phyloP scores from a whole-genome alignment of 345 rosid genomes.

The Rhizophora mangle region DNA sequence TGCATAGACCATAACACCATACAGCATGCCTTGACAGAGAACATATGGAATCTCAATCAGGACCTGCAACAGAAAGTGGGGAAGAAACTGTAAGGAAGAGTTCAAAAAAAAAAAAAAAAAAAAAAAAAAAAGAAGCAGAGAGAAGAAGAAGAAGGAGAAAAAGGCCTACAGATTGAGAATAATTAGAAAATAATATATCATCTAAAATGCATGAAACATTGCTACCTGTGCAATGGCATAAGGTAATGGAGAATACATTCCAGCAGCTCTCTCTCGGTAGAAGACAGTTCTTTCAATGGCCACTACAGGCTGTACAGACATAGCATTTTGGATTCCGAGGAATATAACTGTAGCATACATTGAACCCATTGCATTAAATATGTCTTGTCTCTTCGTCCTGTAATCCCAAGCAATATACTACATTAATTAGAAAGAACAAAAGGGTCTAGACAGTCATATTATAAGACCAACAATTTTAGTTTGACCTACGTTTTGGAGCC shows the following conservation, averaged over 20 bases:
- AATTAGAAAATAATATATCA: too few relatives aligned
- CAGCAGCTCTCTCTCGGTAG: slow-evolving; percentile 69
- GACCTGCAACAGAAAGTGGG: slow-evolving; percentile 33
- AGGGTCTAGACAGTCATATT: background rate
- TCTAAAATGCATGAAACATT: background rate
- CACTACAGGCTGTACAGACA: slow-evolving; percentile 63
- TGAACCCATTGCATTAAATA: slow-evolving; percentile 76
- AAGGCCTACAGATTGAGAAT: too few relatives aligned
- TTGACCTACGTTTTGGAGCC: slow-evolving; percentile 58
- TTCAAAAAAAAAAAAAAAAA: too few relatives aligned
- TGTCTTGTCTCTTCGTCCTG: slow-evolving; percentile 50
- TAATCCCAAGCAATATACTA: background rate
- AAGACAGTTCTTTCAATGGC: slow-evolving; percentile 67
- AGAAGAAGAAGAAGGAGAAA: too few relatives aligned
- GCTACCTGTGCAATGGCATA: slow-evolving; percentile 49
- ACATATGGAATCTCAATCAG: slow-evolving; percentile 62
- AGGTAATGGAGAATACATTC: slow-evolving; percentile 47
- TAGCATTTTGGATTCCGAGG: slow-evolving; percentile 61
- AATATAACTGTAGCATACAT: slow-evolving; percentile 63
- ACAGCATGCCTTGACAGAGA: slow-evolving; percentile 40
- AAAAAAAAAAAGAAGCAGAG: too few relatives aligned
- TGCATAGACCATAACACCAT: slow-evolving; percentile 57
- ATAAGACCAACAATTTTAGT: too few relatives aligned
- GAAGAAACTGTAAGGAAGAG: too few relatives aligned
- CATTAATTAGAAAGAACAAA: background rate